These are phyloP conservation scores for Houttuynia cordata DNA, from an alignment of 164 flowering plant genomes.

Conservation along the genomic window DNA sequence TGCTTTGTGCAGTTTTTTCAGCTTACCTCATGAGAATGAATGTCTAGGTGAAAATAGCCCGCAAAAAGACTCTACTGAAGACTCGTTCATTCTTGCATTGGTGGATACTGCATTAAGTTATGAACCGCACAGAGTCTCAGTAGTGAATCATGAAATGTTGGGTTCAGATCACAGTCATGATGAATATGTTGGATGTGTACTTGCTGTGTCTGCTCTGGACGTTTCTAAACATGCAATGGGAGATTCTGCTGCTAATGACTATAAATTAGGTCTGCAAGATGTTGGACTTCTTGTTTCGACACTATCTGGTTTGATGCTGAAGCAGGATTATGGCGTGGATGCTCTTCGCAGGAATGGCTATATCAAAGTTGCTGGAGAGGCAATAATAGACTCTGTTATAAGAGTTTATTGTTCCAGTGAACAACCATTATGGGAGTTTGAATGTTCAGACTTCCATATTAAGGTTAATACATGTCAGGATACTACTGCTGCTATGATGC, in stretches of 20 bases:
- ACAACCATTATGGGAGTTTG: constrained; percentile 66
- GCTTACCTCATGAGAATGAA: constrained; percentile 28
- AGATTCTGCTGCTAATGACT: constrained; percentile 27
- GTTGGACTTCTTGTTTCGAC: constrained; percentile 70
- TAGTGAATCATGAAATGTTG: constrained; percentile 15
- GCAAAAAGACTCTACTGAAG: constrained; percentile 18
- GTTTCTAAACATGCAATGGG: constrained; percentile 30
- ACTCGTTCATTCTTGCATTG: constrained; percentile 61
- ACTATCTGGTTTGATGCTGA: constrained; percentile 16
- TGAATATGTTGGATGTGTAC: constrained; percentile 46
- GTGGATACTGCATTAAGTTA: constrained; percentile 81
- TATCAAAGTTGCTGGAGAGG: constrained; percentile 84
- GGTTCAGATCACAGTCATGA: constrained; percentile 19
- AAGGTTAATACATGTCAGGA: constrained; percentile 72
- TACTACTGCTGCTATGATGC: constrained; percentile 53
- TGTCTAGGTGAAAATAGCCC: constrained; percentile 10
- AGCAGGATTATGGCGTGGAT: constrained; percentile 36
- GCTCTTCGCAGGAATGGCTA: constrained; percentile 55
- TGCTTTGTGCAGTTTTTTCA: constrained; percentile 47
- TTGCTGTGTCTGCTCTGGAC: constrained; percentile 66
- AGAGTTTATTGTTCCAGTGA: constrained; percentile 47
- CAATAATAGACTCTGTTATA: constrained; percentile 57
- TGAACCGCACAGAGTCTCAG: constrained; percentile 37
- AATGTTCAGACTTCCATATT: constrained; percentile 57
- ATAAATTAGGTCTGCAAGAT: constrained; percentile 63